phyloP scores from a whole-genome alignment of 176 grass and related monocot species.

The Saccharum officinarum region DNA sequence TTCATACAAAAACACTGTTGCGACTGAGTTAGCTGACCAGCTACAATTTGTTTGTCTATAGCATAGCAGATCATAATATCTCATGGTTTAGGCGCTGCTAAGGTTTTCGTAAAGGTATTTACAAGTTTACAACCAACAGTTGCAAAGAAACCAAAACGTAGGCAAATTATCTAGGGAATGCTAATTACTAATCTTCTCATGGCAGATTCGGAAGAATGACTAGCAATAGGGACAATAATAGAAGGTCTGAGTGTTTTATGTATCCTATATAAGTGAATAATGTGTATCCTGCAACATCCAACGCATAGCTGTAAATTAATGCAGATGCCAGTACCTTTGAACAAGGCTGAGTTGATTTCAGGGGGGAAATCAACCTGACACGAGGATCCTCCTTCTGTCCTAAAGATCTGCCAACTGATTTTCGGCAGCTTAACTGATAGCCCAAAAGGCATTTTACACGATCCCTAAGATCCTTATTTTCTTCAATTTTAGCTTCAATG shows the following conservation, averaged over 20 bases:
- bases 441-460: slow-evolving; percentile 86
- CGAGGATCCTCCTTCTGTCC: slow-evolving; percentile 86
- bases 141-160: background rate
- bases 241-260: background rate
- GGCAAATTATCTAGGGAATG: background rate
- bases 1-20: slow-evolving; percentile 5
- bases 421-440: slow-evolving; percentile 78
- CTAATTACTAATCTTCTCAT: background rate
- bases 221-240: background rate
- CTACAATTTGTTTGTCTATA: background rate
- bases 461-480: slow-evolving; percentile 80
- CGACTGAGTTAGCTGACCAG: background rate
- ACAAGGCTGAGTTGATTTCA: slow-evolving; percentile 24
- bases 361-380: slow-evolving; percentile 64
- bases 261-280: background rate
- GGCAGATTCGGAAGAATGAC: background rate
- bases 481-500: slow-evolving; percentile 83
- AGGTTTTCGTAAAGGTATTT: background rate
- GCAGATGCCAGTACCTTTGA: slow-evolving; percentile 45
- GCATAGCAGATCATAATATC: background rate
- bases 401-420: slow-evolving; percentile 47
- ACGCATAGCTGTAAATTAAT: background rate
- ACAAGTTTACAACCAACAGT: background rate
- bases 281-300: background rate
- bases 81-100: background rate